Percentiles rank a stretch among this genome's conserved stretches.
Conservation (phyloP, 108 stramenopile genomes). For the Discostella pseudostelligera region DNA sequence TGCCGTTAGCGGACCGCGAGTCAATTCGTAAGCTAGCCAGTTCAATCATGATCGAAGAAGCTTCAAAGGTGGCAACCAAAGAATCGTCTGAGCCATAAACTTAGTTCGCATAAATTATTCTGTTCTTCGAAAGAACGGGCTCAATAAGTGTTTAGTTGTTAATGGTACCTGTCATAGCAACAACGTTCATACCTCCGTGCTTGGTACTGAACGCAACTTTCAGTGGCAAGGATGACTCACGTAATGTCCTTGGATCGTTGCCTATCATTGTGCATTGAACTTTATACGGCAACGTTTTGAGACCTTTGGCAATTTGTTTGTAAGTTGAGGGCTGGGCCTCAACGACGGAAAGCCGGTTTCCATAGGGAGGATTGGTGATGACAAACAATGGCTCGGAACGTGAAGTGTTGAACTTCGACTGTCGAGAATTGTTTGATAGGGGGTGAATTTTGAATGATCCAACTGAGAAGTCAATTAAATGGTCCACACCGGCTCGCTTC, state of each 20-base stretch:
- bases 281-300: constrained; percentile 9
- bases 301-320: constrained; percentile 20
- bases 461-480: constrained; percentile 43
- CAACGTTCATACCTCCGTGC: constrained; percentile 38
- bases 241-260: constrained; percentile 25
- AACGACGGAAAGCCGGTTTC: constrained; percentile 42
- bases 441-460: constrained; percentile 49
- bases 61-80: too few relatives aligned
- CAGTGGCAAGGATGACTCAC: constrained; percentile 29
- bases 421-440: constrained; percentile 16
- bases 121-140: background rate
- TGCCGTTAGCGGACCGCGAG: constrained; percentile 15
- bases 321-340: constrained; percentile 14
- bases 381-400: constrained; percentile 37
- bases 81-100: too few relatives aligned
- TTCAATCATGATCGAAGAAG: constrained; percentile 14
- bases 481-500: constrained; percentile 56
- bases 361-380: constrained; percentile 73
- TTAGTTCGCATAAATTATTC: background rate
- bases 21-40: constrained; percentile 17
- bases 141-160: too few relatives aligned
- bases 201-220: constrained; percentile 38
- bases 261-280: constrained; percentile 36
- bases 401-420: background rate
- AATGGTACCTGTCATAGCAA: too few relatives aligned